A percentile compares a stretch with the other conserved stretches of the same genome.
These are phyloP conservation scores for Fusarium ambrosium DNA, from an alignment of 2,329 filamentous ascomycete genomes.

Conservation along the genomic window DNA sequence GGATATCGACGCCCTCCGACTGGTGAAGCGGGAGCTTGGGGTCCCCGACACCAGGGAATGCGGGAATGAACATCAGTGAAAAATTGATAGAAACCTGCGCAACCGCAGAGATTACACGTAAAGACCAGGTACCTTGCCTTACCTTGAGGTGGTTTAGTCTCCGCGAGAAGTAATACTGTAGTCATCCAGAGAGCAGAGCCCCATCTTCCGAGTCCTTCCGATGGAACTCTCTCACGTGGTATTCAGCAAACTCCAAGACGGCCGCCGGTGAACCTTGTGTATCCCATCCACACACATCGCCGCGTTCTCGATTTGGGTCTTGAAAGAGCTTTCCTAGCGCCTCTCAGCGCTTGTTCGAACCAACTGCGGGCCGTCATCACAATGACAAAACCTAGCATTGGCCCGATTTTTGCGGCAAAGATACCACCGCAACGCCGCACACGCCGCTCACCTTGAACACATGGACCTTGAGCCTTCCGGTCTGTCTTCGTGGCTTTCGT, in stretches of 20 bases:
- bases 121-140: background rate
- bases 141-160: background rate
- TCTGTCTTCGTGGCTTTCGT: constrained; percentile 42
- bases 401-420: constrained; percentile 15
- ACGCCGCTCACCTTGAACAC: constrained; percentile 34
- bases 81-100: background rate
- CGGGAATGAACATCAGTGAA: background rate
- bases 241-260: constrained; percentile 28
- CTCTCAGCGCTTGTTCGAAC: constrained; percentile 23
- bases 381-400: constrained; percentile 16
- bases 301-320: constrained; percentile 13
- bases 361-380: constrained; percentile 14
- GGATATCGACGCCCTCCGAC: constrained; percentile 27
- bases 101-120: background rate
- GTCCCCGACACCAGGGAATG: constrained; percentile 4
- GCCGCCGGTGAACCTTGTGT: constrained; percentile 11
- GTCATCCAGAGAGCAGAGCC: background rate
- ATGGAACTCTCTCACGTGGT: constrained; percentile 40
- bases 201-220: constrained; percentile 42
- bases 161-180: background rate
- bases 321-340: constrained; percentile 12
- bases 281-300: background rate
- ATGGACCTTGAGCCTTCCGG: constrained; percentile 28
- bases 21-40: constrained; percentile 5
- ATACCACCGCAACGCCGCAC: constrained; percentile 23